Evolutionary conservation across 2,329 filamentous ascomycete genomes (phyloP).

Genomic region (Scedosporium minutisporum): DNA sequence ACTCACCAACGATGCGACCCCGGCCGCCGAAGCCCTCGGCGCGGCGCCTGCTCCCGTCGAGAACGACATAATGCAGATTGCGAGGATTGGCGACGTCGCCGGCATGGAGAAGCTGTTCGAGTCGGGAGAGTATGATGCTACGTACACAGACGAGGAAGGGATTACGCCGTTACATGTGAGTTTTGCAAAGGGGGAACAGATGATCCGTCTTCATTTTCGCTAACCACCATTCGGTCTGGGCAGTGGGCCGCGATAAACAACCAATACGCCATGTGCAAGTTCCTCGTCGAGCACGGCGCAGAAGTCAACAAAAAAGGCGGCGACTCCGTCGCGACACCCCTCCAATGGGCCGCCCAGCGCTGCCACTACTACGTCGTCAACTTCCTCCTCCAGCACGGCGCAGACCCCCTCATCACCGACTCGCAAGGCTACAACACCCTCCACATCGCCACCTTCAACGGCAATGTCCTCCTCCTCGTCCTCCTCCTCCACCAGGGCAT

Average conservation of each 20-base stretch:
- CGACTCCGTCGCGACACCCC: constrained; percentile 84
- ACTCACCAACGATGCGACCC: constrained; percentile 29
- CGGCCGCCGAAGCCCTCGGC: constrained; percentile 17
- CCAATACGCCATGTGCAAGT: constrained; percentile 94
- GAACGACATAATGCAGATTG: constrained; percentile 92
- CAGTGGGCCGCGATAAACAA: constrained; percentile 99
- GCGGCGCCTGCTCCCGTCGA: constrained; percentile 26
- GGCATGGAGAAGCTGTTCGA: constrained; percentile 88
- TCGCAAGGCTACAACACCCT: constrained; percentile 96
- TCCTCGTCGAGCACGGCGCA: constrained; percentile 74
- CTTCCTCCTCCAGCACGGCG: constrained; percentile 80
- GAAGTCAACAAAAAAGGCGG: constrained; percentile 93
- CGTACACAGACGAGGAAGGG: constrained; percentile 78
- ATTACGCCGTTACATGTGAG: constrained; percentile 91
- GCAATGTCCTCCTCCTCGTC: constrained; percentile 82
- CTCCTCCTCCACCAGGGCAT: constrained; percentile 92
- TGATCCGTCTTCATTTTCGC: background rate
- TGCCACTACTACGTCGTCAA: constrained; percentile 97
- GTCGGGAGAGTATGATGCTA: constrained; percentile 69
- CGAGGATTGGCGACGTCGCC: constrained; percentile 74
- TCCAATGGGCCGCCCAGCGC: constrained; percentile 94
- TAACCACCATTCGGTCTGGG: constrained; percentile 9
- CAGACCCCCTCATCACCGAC: constrained; percentile 85
- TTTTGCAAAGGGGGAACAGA: constrained; percentile 10
- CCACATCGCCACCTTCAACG: constrained; percentile 93